A percentile compares a stretch with the other conserved stretches of the same genome.
Evolutionary conservation across 441 rosid genomes (phyloP).

Genomic region (Jatropha podagrica): DNA sequence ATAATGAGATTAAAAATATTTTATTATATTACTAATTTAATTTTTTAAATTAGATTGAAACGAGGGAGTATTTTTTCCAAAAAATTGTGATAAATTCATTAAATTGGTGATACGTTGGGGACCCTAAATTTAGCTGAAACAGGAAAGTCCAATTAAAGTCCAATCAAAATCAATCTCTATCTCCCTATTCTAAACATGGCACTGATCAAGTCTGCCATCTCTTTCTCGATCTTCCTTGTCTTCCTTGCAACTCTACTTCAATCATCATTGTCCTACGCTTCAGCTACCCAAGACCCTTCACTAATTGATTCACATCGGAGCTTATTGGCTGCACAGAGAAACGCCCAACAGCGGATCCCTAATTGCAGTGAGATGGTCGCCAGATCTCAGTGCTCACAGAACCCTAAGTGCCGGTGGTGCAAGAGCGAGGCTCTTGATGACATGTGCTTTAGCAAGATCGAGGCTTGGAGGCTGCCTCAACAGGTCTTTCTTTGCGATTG

Average conservation of each 20-base stretch:
- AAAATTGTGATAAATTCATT: not conserved
- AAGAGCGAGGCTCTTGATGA: slow-evolving; percentile 76
- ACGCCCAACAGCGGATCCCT: slow-evolving; percentile 38
- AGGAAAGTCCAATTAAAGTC: not conserved
- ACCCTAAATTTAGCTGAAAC: not conserved
- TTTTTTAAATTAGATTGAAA: no score
- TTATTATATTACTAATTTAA: no score
- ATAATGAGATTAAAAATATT: no score
- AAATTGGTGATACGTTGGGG: not conserved
- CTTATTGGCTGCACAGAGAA: slow-evolving; percentile 35
- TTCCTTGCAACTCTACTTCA: slow-evolving; percentile 11
- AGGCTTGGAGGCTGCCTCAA: slow-evolving; percentile 72
- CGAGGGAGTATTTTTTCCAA: no score
- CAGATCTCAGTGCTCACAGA: slow-evolving; percentile 59
- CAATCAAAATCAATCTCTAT: not conserved
- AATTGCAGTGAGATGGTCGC: slow-evolving; percentile 56
- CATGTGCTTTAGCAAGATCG: slow-evolving; percentile 64
- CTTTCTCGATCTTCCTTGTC: not conserved
- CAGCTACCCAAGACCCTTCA: not conserved
- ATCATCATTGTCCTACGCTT: slow-evolving; percentile 7
- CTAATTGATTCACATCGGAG: slow-evolving; percentile 31
- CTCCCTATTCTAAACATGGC: slow-evolving; percentile 7
- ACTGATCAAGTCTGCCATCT: not conserved
- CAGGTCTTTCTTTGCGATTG: slow-evolving; percentile 68
- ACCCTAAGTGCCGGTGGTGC: slow-evolving; percentile 81